Percentiles rank a stretch among this genome's conserved stretches.
These are phyloP conservation scores for Ophiognomonia clavigignenti-juglandacearum DNA, from an alignment of 2,329 filamentous ascomycete species.

Conservation along the genomic window DNA sequence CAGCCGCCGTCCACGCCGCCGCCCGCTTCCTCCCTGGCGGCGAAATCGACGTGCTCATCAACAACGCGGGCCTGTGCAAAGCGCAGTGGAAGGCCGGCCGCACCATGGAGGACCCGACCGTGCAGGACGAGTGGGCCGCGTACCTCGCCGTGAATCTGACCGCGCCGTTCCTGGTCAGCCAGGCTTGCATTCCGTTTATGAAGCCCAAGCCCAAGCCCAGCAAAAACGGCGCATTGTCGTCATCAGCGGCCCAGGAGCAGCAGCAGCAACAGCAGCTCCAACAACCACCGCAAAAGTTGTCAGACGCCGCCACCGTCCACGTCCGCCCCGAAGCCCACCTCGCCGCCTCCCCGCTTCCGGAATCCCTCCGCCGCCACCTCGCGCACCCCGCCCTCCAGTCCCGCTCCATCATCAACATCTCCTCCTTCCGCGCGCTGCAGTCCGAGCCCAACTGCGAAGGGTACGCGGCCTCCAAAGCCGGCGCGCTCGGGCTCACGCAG, in stretches of 20 bases:
- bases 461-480: constrained; percentile 38
- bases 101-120: constrained; percentile 39
- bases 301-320: constrained; percentile 1
- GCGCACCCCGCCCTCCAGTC: neutral
- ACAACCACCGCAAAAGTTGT: neutral
- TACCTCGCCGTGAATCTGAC: constrained; percentile 43
- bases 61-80: constrained; percentile 31
- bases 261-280: no score
- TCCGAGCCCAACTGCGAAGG: constrained; percentile 43
- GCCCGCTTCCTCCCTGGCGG: constrained; percentile 29
- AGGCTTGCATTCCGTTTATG: constrained; percentile 44
- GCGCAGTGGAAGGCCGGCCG: constrained; percentile 37
- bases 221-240: no score
- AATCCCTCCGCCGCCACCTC: neutral
- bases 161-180: constrained; percentile 38
- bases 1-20: constrained; percentile 28
- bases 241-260: no score
- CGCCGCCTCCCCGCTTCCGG: neutral
- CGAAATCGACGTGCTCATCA: constrained; percentile 33
- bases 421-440: constrained; percentile 39
- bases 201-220: no score
- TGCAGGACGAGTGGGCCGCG: constrained; percentile 39
- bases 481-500: constrained; percentile 30
- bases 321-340: constrained; percentile 10
- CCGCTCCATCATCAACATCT: constrained; percentile 38